Conservation (phyloP, 768 basidiomycete species). For the Amanita subjunquillea region DNA sequence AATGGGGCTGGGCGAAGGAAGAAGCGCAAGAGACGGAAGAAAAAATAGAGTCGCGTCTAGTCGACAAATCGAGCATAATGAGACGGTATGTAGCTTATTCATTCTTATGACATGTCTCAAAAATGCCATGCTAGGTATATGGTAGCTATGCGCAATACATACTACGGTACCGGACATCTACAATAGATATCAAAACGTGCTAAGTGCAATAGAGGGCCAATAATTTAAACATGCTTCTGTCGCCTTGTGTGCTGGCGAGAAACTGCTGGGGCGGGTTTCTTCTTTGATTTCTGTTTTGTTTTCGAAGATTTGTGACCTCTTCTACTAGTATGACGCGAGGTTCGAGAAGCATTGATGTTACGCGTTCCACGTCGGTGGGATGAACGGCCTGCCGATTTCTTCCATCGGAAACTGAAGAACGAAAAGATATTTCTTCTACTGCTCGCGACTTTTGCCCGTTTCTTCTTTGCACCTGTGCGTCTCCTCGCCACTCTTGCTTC, state of each 20-base stretch:
- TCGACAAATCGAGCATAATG: neutral
- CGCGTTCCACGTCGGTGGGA: constrained; percentile 1
- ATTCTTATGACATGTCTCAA: neutral
- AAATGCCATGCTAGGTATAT: neutral
- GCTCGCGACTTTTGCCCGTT: constrained; percentile 8
- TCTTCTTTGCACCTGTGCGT: constrained; percentile 13
- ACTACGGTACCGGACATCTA: neutral
- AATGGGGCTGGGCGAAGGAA: constrained; percentile 23
- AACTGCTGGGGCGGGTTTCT: neutral
- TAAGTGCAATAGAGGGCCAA: neutral
- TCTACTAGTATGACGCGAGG: neutral
- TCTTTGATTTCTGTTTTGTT: neutral
- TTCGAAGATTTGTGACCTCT: neutral
- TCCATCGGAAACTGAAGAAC: constrained; percentile 13
- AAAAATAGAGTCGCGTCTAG: constrained; percentile 24
- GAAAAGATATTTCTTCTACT: constrained; percentile 13
- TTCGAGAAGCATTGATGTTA: neutral
- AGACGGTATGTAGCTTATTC: neutral
- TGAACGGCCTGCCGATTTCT: constrained; percentile 5
- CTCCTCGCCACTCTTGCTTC: constrained; percentile 28
- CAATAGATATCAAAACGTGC: neutral
- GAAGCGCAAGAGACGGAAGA: constrained; percentile 44
- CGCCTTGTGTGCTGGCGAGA: neutral
- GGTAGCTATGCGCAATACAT: neutral
- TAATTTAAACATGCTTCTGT: neutral